These are phyloP conservation scores for Linderina pennispora DNA, from an alignment of 192 early-diverging fungal genomes.

Conservation along the genomic window DNA sequence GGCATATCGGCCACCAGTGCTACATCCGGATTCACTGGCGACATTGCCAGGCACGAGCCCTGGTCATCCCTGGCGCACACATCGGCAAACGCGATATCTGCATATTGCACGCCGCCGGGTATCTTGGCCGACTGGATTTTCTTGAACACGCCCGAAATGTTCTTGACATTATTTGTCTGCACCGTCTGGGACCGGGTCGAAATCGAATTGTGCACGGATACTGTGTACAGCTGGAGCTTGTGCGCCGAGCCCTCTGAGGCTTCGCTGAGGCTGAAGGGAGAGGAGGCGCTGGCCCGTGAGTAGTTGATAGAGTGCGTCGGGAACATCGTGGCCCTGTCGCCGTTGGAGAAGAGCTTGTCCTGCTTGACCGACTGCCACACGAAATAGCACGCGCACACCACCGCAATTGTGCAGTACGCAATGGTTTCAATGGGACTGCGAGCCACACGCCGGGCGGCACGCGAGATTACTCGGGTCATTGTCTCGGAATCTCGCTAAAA, in stretches of 20 bases:
- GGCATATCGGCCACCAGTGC: too few relatives aligned
- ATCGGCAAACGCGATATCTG: conserved; percentile 16
- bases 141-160: conserved; percentile 10
- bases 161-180: too few relatives aligned
- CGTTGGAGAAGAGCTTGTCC: conserved; percentile 63
- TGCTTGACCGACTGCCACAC: conserved; percentile 64
- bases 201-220: conserved; percentile 31
- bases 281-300: too few relatives aligned
- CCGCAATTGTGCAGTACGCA: conserved; percentile 59
- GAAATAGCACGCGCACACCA: conserved; percentile 70
- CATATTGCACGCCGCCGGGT: neutral
- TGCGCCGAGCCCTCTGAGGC: too few relatives aligned
- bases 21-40: too few relatives aligned
- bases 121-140: conserved; percentile 9
- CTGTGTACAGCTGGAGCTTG: conserved; percentile 26
- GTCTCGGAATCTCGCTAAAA: neutral
- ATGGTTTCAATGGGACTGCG: conserved; percentile 81
- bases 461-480: conserved; percentile 32
- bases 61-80: conserved; percentile 40
- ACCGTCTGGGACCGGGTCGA: too few relatives aligned
- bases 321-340: conserved; percentile 16
- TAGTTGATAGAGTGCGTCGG: conserved; percentile 21
- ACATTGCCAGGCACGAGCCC: conserved; percentile 51
- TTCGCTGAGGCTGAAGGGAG: too few relatives aligned
- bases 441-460: conserved; percentile 48